Conservation (phyloP, 805 yeast species). For the Lachancea kluyveri region DNA sequence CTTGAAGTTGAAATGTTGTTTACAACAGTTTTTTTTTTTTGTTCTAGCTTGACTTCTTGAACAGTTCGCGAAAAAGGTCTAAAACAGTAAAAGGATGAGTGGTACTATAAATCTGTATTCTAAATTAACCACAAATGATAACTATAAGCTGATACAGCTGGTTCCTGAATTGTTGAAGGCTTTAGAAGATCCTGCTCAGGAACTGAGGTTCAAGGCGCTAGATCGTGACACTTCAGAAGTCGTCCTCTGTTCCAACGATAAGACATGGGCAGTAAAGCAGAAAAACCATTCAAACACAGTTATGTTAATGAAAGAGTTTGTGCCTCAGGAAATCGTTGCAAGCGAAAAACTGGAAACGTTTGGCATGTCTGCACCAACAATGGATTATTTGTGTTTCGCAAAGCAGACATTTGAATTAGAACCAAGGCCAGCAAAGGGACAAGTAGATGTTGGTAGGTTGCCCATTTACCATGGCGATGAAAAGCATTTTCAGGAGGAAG, state of each 20-base stretch:
- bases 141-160: constrained; percentile 47
- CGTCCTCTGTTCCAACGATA: constrained; percentile 51
- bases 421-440: constrained; percentile 28
- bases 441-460: constrained; percentile 26
- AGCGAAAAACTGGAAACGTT: constrained; percentile 21
- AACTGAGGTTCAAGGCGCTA: constrained; percentile 27
- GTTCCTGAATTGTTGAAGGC: constrained; percentile 41
- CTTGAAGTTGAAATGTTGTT: no score
- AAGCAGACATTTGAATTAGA: constrained; percentile 33
- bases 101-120: no score
- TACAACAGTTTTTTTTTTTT: no score
- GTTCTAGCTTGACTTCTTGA: no score
- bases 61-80: no score
- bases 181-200: constrained; percentile 18
- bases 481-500: constrained; percentile 8
- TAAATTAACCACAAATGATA: constrained; percentile 18
- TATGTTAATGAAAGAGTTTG: constrained; percentile 39
- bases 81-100: no score
- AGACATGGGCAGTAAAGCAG: constrained; percentile 64
- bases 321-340: constrained; percentile 14
- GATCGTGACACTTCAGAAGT: constrained; percentile 35
- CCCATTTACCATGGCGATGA: constrained; percentile 35
- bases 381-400: constrained; percentile 27
- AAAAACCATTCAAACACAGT: constrained; percentile 85
- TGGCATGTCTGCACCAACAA: constrained; percentile 31